Conservation (phyloP, 306 rosid species). For the Rosa multiflora region DNA sequence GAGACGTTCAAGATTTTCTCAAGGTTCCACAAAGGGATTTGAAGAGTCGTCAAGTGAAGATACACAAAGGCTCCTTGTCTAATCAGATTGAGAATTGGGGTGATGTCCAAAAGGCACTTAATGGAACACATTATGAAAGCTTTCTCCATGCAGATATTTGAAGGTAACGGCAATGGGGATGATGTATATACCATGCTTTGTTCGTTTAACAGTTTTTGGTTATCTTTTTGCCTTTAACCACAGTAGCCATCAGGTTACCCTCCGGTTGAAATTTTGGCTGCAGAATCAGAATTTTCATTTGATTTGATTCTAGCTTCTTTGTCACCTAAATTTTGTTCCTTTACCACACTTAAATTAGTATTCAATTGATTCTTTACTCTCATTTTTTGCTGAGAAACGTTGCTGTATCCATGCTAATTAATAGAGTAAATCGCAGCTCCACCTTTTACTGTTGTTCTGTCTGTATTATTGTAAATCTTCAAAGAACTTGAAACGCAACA, state of each 20-base stretch:
- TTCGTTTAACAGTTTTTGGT: constrained; percentile 13
- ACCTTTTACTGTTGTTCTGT: constrained; percentile 10
- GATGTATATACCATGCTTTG: constrained; percentile 45
- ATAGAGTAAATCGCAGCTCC: constrained; percentile 30
- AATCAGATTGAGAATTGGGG: constrained; percentile 68
- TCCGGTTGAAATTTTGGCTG: constrained; percentile 52
- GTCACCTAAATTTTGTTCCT: background rate
- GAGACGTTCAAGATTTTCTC: constrained; percentile 76
- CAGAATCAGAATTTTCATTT: constrained; percentile 27
- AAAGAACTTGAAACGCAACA: background rate
- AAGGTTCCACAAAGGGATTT: constrained; percentile 71
- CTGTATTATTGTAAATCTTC: background rate
- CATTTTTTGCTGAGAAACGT: constrained; percentile 14
- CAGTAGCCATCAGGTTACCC: constrained; percentile 39
- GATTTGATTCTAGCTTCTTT: constrained; percentile 14
- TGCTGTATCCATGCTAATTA: constrained; percentile 32
- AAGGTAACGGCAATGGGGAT: constrained; percentile 35
- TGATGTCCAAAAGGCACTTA: constrained; percentile 56
- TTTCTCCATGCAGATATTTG: constrained; percentile 56
- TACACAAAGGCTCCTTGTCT: constrained; percentile 74
- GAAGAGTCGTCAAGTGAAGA: constrained; percentile 92
- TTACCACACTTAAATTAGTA: constrained; percentile 29
- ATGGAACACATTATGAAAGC: constrained; percentile 62
- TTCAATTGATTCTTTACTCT: constrained; percentile 64
- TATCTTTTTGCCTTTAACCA: constrained; percentile 21